Conservation (phyloP, 768 basidiomycete genomes). For the Lanmaoa pseudosensibilis region DNA sequence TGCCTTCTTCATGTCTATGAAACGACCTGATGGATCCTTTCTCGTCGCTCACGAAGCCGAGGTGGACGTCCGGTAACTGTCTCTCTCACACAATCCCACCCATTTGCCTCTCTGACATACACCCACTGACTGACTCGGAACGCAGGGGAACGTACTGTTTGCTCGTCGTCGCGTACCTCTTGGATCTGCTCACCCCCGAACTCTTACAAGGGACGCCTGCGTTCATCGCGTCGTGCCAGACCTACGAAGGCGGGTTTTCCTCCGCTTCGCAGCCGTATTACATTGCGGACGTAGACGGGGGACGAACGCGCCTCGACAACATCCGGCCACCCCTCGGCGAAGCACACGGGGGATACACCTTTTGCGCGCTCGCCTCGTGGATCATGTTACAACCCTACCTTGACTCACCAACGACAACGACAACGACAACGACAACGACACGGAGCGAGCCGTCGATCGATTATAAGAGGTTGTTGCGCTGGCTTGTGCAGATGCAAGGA, state of each 20-base stretch:
- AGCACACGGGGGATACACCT: conserved; percentile 97
- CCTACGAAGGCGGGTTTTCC: conserved; percentile 95
- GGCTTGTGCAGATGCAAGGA: conserved; percentile 88
- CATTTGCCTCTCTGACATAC: too few species aligned
- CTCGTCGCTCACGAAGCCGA: conserved; percentile 85
- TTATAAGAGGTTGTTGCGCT: conserved; percentile 61
- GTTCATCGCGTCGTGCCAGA: conserved; percentile 90
- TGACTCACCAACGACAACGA: conserved; percentile 1
- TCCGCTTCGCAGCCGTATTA: conserved; percentile 74
- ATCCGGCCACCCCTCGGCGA: conserved; percentile 85
- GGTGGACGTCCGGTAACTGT: conserved; percentile 82
- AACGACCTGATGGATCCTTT: conserved; percentile 92
- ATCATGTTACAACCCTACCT: conserved; percentile 67
- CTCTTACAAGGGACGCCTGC: conserved; percentile 72
- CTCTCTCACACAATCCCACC: too few species aligned
- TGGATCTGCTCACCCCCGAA: conserved; percentile 87
- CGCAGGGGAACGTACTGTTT: conserved; percentile 97
- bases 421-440: background rate
- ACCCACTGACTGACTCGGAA: too few species aligned
- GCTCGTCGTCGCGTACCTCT: conserved; percentile 75
- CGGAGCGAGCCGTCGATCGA: conserved; percentile 47
- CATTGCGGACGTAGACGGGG: conserved; percentile 23
- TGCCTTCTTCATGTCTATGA: conserved; percentile 86
- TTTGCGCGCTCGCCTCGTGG: conserved; percentile 87
- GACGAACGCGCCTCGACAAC: conserved; percentile 34